phyloP scores from a whole-genome alignment of 2,329 filamentous ascomycete genomes.

The Colletotrichum chrysophilum region DNA sequence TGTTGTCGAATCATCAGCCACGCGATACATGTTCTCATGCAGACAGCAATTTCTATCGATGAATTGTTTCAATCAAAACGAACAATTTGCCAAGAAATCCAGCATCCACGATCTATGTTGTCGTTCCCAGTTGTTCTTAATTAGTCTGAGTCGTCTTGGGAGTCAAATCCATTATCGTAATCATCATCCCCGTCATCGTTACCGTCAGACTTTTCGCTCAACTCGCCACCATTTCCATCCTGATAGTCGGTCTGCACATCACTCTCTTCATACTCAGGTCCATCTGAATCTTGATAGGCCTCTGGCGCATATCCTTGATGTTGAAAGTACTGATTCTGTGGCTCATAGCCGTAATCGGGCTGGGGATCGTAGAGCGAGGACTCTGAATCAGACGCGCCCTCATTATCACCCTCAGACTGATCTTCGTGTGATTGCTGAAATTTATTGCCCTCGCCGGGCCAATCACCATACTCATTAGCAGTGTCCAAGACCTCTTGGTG shows the following conservation, averaged over 20 bases:
- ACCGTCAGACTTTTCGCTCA: too few species aligned
- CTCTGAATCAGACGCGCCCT: rapidly evolving
- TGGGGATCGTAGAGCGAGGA: not conserved
- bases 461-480: rapidly evolving
- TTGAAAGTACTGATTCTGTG: not conserved
- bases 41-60: too few species aligned
- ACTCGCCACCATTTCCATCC: too few species aligned
- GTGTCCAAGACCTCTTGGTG: not conserved
- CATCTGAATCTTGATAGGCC: rapidly evolving
- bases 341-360: not conserved
- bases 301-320: not conserved
- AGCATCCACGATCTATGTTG: too few species aligned
- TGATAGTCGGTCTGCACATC: not conserved
- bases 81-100: too few species aligned
- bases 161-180: too few species aligned
- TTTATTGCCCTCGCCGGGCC: rapidly evolving
- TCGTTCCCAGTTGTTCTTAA: too few species aligned
- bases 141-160: too few species aligned
- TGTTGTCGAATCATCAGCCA: too few species aligned
- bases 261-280: not conserved
- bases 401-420: not conserved
- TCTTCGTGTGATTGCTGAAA: not conserved
- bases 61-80: too few species aligned
- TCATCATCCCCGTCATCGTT: too few species aligned
- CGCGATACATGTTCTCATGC: too few species aligned